Conservation (phyloP, 2,329 filamentous ascomycete genomes). For the Boeremia lycopersici region DNA sequence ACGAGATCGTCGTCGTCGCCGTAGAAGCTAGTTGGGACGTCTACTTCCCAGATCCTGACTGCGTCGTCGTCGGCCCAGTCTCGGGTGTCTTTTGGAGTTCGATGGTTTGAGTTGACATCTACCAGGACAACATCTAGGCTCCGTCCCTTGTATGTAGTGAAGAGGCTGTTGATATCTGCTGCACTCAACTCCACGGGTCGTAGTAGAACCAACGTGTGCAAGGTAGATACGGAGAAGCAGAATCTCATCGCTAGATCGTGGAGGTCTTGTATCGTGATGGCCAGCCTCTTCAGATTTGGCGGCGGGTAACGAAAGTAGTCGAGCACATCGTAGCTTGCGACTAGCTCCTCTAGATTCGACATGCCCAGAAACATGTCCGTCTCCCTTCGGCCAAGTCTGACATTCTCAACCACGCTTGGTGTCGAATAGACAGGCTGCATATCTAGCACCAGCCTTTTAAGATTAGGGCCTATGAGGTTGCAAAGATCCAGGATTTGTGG, state of each 20-base stretch:
- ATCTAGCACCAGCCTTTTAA: conserved; percentile 35
- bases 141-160: conserved; percentile 25
- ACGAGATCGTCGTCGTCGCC: conserved; percentile 34
- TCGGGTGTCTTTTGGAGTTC: conserved; percentile 25
- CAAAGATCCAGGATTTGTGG: conserved; percentile 34
- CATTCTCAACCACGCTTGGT: conserved; percentile 13
- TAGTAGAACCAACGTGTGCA: conserved; percentile 29
- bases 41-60: conserved; percentile 35
- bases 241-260: conserved; percentile 21
- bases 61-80: conserved; percentile 29
- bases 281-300: conserved; percentile 34
- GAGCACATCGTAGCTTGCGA: conserved; percentile 28
- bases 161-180: conserved; percentile 25
- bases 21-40: conserved; percentile 38
- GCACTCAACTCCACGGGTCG: conserved; percentile 20
- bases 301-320: conserved; percentile 33
- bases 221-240: conserved; percentile 21
- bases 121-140: conserved; percentile 34
- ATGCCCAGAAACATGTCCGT: conserved; percentile 34
- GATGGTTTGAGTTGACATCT: conserved; percentile 33
- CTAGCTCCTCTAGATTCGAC: conserved; percentile 33
- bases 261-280: conserved; percentile 28
- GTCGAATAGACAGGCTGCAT: conserved; percentile 25
- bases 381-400: conserved; percentile 15
- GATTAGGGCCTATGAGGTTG: conserved; percentile 19